Evolutionary conservation across 176 grass and related monocot species (phyloP).

Genomic region (Poa pratensis): DNA sequence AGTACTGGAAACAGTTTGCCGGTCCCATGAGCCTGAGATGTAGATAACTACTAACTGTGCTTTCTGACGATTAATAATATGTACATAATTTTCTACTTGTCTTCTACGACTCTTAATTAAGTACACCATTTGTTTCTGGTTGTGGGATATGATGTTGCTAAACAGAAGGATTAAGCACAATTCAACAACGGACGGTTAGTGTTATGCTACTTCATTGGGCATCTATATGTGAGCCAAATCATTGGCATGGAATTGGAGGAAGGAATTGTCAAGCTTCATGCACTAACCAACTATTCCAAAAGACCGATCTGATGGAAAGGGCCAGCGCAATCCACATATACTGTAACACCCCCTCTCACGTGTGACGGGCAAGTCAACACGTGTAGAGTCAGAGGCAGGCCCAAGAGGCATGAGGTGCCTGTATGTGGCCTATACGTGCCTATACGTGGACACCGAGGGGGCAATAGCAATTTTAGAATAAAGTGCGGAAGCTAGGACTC

Average conservation of each 20-base stretch:
- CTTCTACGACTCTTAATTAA: not conserved
- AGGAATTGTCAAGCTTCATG: no score
- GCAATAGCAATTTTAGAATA: no score
- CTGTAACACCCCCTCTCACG: no score
- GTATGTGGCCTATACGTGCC: no score
- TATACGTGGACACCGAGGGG: no score
- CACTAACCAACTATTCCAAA: no score
- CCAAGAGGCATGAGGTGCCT: no score
- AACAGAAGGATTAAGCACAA: constrained; percentile 12
- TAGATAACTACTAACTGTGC: not conserved
- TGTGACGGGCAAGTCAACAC: no score
- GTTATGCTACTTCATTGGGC: not conserved
- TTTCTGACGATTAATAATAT: not conserved
- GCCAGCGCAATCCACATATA: no score
- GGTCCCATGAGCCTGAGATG: not conserved
- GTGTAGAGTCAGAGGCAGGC: no score
- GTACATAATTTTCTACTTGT: constrained; percentile 6
- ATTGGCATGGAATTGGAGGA: not conserved
- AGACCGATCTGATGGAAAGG: no score
- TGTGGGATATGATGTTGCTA: not conserved
- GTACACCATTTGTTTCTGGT: constrained; percentile 3
- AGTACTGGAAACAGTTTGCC: not conserved
- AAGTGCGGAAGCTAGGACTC: no score
- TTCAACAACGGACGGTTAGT: not conserved
- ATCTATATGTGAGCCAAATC: not conserved